phyloP scores from a whole-genome alignment of 495 filamentous ascomycete species.

The Daldinia concentrica region DNA sequence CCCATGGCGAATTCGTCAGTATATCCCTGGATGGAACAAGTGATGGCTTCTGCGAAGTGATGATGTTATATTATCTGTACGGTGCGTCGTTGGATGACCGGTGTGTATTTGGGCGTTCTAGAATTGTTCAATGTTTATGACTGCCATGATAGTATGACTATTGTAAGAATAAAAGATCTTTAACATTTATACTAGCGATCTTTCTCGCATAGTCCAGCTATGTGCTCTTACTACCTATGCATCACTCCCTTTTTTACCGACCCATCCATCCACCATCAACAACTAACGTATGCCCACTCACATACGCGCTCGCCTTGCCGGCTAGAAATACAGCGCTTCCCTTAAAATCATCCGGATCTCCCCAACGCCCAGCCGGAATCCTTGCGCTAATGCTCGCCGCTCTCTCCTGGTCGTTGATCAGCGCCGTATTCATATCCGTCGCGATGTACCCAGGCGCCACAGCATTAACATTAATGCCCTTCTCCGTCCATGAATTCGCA shows the following conservation, averaged over 20 bases:
- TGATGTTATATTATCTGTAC: constrained; percentile 15
- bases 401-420: constrained; percentile 76
- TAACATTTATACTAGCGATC: neutral
- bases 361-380: constrained; percentile 90
- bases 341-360: constrained; percentile 87
- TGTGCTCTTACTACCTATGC: neutral
- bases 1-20: constrained; percentile 62
- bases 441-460: constrained; percentile 85
- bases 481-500: constrained; percentile 83
- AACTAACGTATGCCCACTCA: constrained; percentile 80
- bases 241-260: constrained; percentile 56
- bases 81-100: neutral
- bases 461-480: constrained; percentile 83
- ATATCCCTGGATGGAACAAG: constrained; percentile 65
- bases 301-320: constrained; percentile 77
- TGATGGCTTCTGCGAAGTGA: constrained; percentile 51
- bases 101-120: neutral
- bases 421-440: constrained; percentile 90
- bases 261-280: constrained; percentile 98
- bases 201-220: neutral
- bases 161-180: neutral
- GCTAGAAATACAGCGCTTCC: constrained; percentile 83
- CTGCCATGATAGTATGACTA: neutral
- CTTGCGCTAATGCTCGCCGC: constrained; percentile 78
- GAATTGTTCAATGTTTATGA: neutral